Evolutionary conservation across 23 red algal genomes (phyloP), one percentile per base, ranked within the genome.

Genomic region (Gracilaria domingensis): DNA sequence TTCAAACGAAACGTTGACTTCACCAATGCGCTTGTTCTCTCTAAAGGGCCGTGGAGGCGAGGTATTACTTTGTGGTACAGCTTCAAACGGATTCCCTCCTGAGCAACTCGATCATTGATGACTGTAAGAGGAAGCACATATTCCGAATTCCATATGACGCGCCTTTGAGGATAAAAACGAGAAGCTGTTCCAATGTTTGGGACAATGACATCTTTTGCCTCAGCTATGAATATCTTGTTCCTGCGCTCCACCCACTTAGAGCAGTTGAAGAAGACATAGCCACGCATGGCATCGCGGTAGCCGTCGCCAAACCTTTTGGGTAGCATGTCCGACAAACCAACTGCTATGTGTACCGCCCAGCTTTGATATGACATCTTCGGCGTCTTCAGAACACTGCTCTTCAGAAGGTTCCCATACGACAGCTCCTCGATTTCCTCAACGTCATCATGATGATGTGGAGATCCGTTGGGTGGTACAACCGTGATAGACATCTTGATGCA

Each of bases 321-420:
- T 33, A 96, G 78, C 94, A 96, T 96, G 80, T 96, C 94, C 12
- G 94, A 87, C 94, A 87, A 96, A 8, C 94, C 94, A 23, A 96
- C 88, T 42, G 79, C 85, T 23, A 96, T 79, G 48, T 96, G 94
- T 8, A 96, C 82, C 48, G 85, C 88, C 81, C 81, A 96, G 76
- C 77, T 96, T 36, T 84, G 82, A 45, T 89, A 88, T 18, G 66
- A 85, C 33, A 96, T 87, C 60, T 82, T 75, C 16, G 94, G 87
- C 2, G 94, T 72, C 39, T 86, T 91, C 21, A 96, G 49, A 60
- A 96, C 55, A 26, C 44, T 84, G 42, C 90, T 96, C 61, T 93
- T 96, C 87, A 96, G 77, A 14, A 91, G 74, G 30, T 75, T 85
- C 2, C 86, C 87, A 47, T 21, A 65, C 7, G 82, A 79, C 21